Conservation (phyloP, 225 moss, liverwort and hornwort genomes). For the Sphagnum tenellum region DNA sequence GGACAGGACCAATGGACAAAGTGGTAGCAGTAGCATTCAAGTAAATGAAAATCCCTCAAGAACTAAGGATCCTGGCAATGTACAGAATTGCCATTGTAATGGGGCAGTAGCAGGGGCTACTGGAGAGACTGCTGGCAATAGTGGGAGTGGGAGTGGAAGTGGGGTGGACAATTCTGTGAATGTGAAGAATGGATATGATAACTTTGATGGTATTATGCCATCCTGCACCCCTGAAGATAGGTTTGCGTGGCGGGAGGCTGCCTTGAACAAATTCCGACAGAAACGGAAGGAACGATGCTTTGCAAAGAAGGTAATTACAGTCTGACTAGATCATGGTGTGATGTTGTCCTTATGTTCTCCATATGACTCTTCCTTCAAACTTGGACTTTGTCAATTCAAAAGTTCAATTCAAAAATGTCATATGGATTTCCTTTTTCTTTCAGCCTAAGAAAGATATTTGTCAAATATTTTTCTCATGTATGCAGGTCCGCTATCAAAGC, state of each 20-base stretch:
- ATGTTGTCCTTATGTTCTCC: too few relatives aligned
- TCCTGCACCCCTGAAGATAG: slow-evolving; percentile 11
- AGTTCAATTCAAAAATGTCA: too few relatives aligned
- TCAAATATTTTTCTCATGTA: too few relatives aligned
- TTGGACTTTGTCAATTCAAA: too few relatives aligned
- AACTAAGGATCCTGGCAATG: slow-evolving; percentile 52
- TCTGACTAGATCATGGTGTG: too few relatives aligned
- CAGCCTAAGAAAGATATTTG: too few relatives aligned
- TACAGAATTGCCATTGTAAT: slow-evolving; percentile 38
- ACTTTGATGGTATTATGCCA: slow-evolving; percentile 20
- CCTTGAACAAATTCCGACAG: slow-evolving; percentile 86
- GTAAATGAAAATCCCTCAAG: slow-evolving; percentile 79
- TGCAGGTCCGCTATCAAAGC: slow-evolving; percentile 57
- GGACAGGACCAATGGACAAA: slow-evolving; percentile 45
- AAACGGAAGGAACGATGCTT: slow-evolving; percentile 95
- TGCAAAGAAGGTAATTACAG: slow-evolving; percentile 69
- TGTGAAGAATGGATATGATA: slow-evolving; percentile 23
- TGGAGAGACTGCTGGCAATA: slow-evolving; percentile 27
- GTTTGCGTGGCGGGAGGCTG: slow-evolving; percentile 78
- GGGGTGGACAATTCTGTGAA: slow-evolving; percentile 15
- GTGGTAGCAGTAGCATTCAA: slow-evolving; percentile 80
- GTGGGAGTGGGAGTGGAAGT: slow-evolving; percentile 16
- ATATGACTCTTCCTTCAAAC: too few relatives aligned
- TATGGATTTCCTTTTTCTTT: too few relatives aligned
- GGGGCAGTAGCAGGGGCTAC: slow-evolving; percentile 19